Evolutionary conservation across 495 filamentous ascomycete genomes (phyloP), one percentile per base, ranked within the genome.

Genomic region (Parathielavia hyrcaniae): DNA sequence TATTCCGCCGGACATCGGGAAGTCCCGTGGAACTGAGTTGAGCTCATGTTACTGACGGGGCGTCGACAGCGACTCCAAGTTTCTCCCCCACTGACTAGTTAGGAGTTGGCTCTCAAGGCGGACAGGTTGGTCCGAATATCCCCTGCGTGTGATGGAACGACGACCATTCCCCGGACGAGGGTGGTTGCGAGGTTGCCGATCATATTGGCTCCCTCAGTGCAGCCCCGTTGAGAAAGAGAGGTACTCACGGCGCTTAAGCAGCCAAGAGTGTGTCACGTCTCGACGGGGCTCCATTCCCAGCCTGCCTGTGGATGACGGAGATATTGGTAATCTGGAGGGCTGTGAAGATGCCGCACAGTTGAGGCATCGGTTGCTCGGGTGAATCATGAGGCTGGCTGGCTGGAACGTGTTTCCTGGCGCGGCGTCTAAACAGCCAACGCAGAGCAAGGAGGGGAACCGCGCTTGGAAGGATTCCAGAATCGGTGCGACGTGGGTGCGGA

Each of bases 381-480:
- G 11, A 19, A 2, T 36, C 14, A 32, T 35, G 41, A 12, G 52
- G 36, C 35, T 32, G 52, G 22, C 30, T 2, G 2, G 26, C n/a
- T n/a, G 32, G 7, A 36, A 8, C 6, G 13, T 0, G 7, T 35
- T 34, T n/a, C 41, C 19, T 30, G 9, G 54, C 54, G 45, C 26
- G 6, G 45, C 53, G 53, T 20, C 44, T 47, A 56, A 38, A 16
- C 26, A 30, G 26, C 3, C n/a, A 22, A 48, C 53, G 22, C 54
- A 19, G 16, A 16, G 12, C 19, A 19, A n/a, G 10, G n/a, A 34
- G 19, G 17, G 19, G 9, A 11, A 17, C 6, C 44, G 53, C 53
- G 53, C 34, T 35, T 56, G 34, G 30, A 35, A 56, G 53, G 53
- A 47, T 47, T 12, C n/a, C n/a, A n/a, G n/a, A n/a, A n/a, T n/a